Percentiles rank a stretch among this genome's conserved stretches.
Conservation (phyloP, 192 early-diverging fungal species). For the Umbelopsis vinacea region DNA sequence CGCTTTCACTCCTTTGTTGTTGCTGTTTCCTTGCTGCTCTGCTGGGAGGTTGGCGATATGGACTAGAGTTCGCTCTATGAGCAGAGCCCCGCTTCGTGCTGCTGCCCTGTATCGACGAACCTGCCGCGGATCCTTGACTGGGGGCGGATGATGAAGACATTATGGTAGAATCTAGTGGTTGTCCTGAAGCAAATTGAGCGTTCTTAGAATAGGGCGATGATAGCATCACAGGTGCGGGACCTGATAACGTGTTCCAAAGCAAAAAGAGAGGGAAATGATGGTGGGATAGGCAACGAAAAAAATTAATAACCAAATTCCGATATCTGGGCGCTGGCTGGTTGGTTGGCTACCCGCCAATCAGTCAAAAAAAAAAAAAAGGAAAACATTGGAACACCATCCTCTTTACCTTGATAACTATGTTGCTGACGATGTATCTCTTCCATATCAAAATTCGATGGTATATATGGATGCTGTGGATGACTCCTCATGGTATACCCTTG, state of each 20-base stretch:
- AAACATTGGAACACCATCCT: not conserved
- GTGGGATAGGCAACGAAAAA: not conserved
- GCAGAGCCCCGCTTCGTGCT: not conserved
- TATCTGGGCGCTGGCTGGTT: not conserved
- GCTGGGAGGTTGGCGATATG: slow-evolving; percentile 1
- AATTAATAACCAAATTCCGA: not conserved
- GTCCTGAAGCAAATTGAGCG: slow-evolving; percentile 13
- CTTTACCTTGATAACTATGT: not conserved
- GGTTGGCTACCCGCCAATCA: not conserved
- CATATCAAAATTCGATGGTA: not conserved
- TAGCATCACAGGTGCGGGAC: slow-evolving; percentile 14
- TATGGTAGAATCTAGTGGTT: slow-evolving; percentile 8
- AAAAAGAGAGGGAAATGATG: not conserved
- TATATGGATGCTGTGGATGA: not conserved
- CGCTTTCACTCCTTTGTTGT: slow-evolving; percentile 10
- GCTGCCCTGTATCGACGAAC: not conserved
- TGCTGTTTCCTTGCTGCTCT: slow-evolving; percentile 11
- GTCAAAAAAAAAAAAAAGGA: not conserved
- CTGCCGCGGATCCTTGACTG: not conserved
- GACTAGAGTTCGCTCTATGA: slow-evolving; percentile 3
- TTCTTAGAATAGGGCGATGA: slow-evolving; percentile 20
- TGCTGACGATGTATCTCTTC: not conserved
- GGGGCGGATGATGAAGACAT: slow-evolving; percentile 18
- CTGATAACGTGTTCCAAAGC: not conserved
- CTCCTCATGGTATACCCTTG: not conserved